Evolutionary conservation across 805 yeast species (phyloP), one percentile per base, ranked within the genome.

Genomic region (Zygotorulaspora sp.): DNA sequence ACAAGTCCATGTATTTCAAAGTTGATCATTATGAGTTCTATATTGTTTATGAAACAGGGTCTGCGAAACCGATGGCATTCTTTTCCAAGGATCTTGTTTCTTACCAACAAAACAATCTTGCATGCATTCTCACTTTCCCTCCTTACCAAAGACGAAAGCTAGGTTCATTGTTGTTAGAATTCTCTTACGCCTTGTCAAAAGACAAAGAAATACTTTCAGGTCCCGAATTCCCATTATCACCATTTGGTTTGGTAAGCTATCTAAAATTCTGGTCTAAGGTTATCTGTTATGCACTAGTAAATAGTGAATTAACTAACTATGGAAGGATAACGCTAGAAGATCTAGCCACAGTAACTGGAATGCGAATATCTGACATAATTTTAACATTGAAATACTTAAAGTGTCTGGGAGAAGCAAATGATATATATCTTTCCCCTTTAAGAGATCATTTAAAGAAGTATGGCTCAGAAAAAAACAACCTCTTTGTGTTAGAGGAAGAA

Each of bases 51-150:
- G 81, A 83, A 17, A 60, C 59, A 2, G 66, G 52, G 35, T 35
- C 67, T 43, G 46, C 63, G 48, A 57, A 65, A 36, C 89, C 90
- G 2, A 80, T 89, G 81, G 98, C 97, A 1, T 92, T 87, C 56
- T 92, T 87, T 54, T 88, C 97, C 10, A 84, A 85, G 50, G 98
- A 92, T 53, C 65, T 82, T 30, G 65, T 83, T 0, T 80, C 96
- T 0, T 71, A 73, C 61, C 90, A 84, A 36, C 72, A 77, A 35
- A 85, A 89, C 58, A 92, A 90, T 55, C 66, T 92, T 25, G 96
- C 97, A 0, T 92, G 97, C 55, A 83, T 92, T 9, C 70, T 92
- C 47, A 78, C 87, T 3, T 84, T 92, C 44, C 98, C 98, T 1
- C 96, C 96, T 2, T 92, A 78, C 57, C 97, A 90, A 58, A 69